Evolutionary conservation across 257 asterid species (phyloP), one percentile per base, ranked within the genome.

Genomic region (Euphrasia confusa): DNA sequence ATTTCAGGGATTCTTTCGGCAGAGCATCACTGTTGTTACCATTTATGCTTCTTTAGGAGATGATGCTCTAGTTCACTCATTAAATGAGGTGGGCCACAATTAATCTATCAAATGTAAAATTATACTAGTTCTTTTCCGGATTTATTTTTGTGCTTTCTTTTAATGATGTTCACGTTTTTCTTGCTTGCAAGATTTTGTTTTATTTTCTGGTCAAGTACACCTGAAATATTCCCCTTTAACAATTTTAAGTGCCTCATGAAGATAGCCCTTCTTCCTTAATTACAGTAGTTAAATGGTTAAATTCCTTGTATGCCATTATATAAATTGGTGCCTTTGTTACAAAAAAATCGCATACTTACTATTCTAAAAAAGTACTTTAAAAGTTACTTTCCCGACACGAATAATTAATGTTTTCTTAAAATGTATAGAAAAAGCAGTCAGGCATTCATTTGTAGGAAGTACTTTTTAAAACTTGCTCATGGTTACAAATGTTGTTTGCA

Each of bases 1-100:
- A 14, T 58, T 5, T 52, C 89, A 90, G 97, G 97, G 88, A 59
- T 87, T 89, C 79, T 85, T 87, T 80, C 80, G 95, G 67, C 95
- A 87, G 77, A 90, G 81, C 66, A 68, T 87, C 71, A 90, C 94
- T 39, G 86, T 90, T 30, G 96, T 90, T 72, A 90, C 96, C 61
- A 85, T 90, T 53, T 87, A 90, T 81, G 84, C 96, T 68, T 80
- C 96, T 69, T 77, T 90, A 66, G 96, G 96, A 45, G 96, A 87
- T 42, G 97, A 90, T 52, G 97, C 97, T 30, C 79, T 90, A 39
- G 68, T 87, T 61, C 88, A 90, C 74, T 87, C 97, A 35, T 67
- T 90, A 58, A 90, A 85, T 78, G 97, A 87, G 97, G 97, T 90
- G 42, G 40, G 50, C 45, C 52, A 24, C 45, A 54, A 12, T 53